Conservation (phyloP, 2,329 filamentous ascomycete genomes). For the Trichoderma pleuroti region DNA sequence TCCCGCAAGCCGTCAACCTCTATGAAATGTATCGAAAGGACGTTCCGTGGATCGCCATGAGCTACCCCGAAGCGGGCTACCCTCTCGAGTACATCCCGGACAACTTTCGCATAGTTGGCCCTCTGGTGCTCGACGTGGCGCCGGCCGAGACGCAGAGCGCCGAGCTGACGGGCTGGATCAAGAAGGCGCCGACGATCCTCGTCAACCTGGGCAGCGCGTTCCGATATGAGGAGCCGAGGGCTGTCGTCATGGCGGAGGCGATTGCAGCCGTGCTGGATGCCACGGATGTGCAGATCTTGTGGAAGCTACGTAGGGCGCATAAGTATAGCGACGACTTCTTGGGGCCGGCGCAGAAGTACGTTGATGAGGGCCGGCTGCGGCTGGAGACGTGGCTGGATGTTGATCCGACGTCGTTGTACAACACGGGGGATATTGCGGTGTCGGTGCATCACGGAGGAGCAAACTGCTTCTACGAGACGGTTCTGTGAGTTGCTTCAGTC, state of each 20-base stretch:
- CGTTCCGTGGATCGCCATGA: slow-evolving; percentile 28
- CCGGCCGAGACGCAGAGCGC: slow-evolving; percentile 40
- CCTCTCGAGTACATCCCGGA: slow-evolving; percentile 30
- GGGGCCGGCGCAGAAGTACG: slow-evolving; percentile 19
- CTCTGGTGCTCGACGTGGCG: slow-evolving; percentile 41
- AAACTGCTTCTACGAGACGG: slow-evolving; percentile 40
- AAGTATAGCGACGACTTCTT: slow-evolving; percentile 20
- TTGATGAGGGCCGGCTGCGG: slow-evolving; percentile 24
- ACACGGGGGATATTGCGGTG: slow-evolving; percentile 34
- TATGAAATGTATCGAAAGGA: slow-evolving; percentile 24
- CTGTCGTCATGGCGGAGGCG: slow-evolving; percentile 28
- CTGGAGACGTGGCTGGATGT: slow-evolving; percentile 31
- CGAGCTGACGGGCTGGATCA: slow-evolving; percentile 42
- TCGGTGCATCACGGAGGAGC: slow-evolving; percentile 41
- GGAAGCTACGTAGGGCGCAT: slow-evolving; percentile 28
- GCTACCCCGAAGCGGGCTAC: slow-evolving; percentile 25
- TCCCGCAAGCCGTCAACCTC: slow-evolving; percentile 26
- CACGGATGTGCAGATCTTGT: slow-evolving; percentile 31
- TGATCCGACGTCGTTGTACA: slow-evolving; percentile 34
- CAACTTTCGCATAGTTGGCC: slow-evolving; percentile 35
- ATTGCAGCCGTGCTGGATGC: slow-evolving; percentile 24
- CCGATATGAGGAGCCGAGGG: slow-evolving; percentile 25
- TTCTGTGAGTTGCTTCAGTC: neutral
- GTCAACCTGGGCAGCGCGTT: slow-evolving; percentile 46
- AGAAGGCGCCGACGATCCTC: slow-evolving; percentile 40